Evolutionary conservation across 2,329 filamentous ascomycete genomes (phyloP), one percentile per base, ranked within the genome.

Genomic region (Aureobasidium sp.): DNA sequence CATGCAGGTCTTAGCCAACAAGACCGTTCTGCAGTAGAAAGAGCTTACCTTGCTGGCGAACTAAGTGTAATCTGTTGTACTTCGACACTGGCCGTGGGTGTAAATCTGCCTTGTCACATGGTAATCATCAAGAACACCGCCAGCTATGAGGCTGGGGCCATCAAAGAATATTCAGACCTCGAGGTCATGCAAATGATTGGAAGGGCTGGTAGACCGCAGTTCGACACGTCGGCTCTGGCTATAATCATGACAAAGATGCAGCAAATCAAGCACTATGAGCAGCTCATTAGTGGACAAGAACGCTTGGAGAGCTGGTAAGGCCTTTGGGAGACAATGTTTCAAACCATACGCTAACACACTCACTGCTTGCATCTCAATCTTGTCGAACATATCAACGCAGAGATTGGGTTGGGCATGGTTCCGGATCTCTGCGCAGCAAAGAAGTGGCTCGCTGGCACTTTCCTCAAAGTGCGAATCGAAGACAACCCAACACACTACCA

Each of bases 121-220:
- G 89, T 92, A 4, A 84, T 95, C 10, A 81, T 95, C 60, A 95
- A 95, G 70, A 88, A 89, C 23, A 95, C 90, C 0, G 80, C 85
- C 3, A 78, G 79, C 0, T 92, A 84, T 72, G 81, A 83, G 60
- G 62, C 62, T 19, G 64, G 60, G n/a, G 64, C 64, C 33, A 60
- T 62, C 62, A 81, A 84, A 60, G 89, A 94, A 69, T 91, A 90
- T 65, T 85, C 88, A 0, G 89, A 94, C 69, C 77, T 95, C 5
- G 90, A 95, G 65, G 81, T 93, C 63, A 93, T 93, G 86, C 90
- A 95, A 67, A 95, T 95, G 90, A 81, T 95, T 51, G 90, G 90
- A 7, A 84, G 90, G 64, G 90, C 90, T 54, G 90, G 90, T 1
- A 80, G 90, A 21, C 90, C 90, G 6, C 90, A 95, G 68, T 95